Conservation (phyloP, 257 asterid genomes). For the Gentiana macrophylla region DNA sequence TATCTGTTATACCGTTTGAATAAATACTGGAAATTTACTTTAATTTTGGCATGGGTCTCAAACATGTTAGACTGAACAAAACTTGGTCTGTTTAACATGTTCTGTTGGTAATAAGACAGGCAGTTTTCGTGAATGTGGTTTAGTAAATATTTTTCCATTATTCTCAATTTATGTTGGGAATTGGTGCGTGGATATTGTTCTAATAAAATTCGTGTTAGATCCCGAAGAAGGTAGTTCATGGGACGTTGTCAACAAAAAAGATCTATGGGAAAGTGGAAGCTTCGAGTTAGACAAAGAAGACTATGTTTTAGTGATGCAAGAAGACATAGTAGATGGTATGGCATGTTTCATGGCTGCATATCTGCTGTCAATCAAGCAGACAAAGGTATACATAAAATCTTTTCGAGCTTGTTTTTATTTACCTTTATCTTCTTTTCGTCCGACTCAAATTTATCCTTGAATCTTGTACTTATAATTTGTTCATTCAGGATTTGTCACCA, state of each 20-base stretch:
- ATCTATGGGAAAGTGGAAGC: constrained; percentile 80
- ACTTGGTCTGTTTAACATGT: neutral
- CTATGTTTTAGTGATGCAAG: constrained; percentile 86
- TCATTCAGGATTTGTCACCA: constrained; percentile 84
- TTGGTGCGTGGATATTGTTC: neutral
- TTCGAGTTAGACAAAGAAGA: constrained; percentile 59
- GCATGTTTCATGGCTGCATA: constrained; percentile 99
- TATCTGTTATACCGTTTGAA: neutral
- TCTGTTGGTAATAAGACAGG: neutral
- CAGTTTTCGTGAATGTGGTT: no score
- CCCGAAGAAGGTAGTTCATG: constrained; percentile 87
- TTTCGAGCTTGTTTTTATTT: neutral
- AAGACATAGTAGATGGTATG: constrained; percentile 94
- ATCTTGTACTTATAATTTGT: neutral
- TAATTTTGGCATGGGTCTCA: no score
- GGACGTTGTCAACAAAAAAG: constrained; percentile 84
- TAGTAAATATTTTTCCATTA: neutral
- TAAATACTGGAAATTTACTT: neutral
- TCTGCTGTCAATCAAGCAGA: constrained; percentile 74
- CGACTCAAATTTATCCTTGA: neutral
- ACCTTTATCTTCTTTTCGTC: neutral
- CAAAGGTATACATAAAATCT: constrained; percentile 45
- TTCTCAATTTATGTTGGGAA: neutral
- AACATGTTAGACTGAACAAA: neutral
- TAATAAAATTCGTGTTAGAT: constrained; percentile 14